Evolutionary conservation across 495 filamentous ascomycete species (phyloP), one percentile per base, ranked within the genome.

Genomic region (Neurospora cerealis): DNA sequence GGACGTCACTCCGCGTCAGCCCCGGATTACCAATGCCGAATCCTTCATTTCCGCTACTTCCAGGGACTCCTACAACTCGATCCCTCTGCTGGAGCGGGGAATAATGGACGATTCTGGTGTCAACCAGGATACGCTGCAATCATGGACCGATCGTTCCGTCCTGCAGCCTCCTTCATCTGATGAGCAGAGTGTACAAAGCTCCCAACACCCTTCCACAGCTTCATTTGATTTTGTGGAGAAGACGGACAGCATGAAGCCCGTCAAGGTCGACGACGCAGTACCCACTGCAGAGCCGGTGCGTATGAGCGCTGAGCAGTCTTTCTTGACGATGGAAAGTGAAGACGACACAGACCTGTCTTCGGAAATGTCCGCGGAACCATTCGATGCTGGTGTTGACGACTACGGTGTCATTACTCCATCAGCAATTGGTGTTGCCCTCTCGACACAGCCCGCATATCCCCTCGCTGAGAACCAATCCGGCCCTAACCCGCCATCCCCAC

Each of bases 341-440:
- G 85, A 89, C 73, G 83, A 90, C 37, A 95, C 92, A 72, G 93
- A 92, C 73, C 81, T 95, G 17, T 95, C 93, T 17, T 94, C 93
- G 13, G 93, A 97, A 73, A 74, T 95, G 38, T 96, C 95, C 2
- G 84, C 89, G 9, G 92, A 95, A 69, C 80, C 88, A 28, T 84
- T 90, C 36, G 87, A 87, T 44, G 69, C 75, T 15, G 77, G 82
- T 39, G 87, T 90, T 38, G 86, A 83, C 38, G 79, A 81, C 6
- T 78, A 80, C 37, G 79, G 77, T 60, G 75, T 77, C 17, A 72
- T 77, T 70, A 75, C 79, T 1, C 77, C 79, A 54, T 72, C 78
- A 42, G 77, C 80, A 66, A 81, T 81, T 82, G 79, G 82, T 74
- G 75, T 85, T 74, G 80, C 88, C 79, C 73, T 86, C 78, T 75